Percentiles rank a stretch among this genome's conserved stretches.
phyloP scores from a whole-genome alignment of 169 alveolate genomes.

The Eimeria acervulina region DNA sequence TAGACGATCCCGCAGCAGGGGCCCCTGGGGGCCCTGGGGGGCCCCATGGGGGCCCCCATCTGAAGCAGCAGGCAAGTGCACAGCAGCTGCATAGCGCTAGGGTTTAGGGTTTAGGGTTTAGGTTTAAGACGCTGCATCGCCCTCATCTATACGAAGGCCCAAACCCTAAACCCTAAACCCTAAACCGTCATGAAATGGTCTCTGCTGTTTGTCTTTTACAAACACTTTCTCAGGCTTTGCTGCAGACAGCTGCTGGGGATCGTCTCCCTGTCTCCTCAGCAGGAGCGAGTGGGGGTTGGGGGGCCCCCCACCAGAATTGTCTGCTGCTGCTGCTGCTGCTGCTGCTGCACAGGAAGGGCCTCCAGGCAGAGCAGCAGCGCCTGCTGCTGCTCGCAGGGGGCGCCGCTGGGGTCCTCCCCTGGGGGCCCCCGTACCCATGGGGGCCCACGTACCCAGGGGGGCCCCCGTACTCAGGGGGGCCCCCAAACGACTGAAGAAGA shows the following conservation, averaged over 20 bases:
- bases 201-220: neutral
- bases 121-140: neutral
- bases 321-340: neutral
- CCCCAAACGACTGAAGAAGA: neutral
- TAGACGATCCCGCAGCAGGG: constrained; percentile 9
- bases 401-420: neutral
- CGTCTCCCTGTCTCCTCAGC: neutral
- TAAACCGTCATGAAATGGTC: neutral
- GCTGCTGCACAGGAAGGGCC: constrained; percentile 7
- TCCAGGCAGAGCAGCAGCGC: neutral
- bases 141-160: neutral
- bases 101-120: too few species aligned
- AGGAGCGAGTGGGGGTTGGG: neutral
- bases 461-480: neutral
- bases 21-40: neutral
- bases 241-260: neutral
- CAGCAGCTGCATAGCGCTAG: too few species aligned
- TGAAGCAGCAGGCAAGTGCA: too few species aligned
- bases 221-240: neutral
- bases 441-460: neutral
- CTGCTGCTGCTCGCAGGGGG: neutral
- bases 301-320: neutral
- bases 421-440: constrained; percentile 22
- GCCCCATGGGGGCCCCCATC: too few species aligned
- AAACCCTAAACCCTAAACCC: constrained; percentile 32